Evolutionary conservation across 805 yeast species (phyloP), one percentile per base, ranked within the genome.

Genomic region (Kluyveromyces aestuarii): DNA sequence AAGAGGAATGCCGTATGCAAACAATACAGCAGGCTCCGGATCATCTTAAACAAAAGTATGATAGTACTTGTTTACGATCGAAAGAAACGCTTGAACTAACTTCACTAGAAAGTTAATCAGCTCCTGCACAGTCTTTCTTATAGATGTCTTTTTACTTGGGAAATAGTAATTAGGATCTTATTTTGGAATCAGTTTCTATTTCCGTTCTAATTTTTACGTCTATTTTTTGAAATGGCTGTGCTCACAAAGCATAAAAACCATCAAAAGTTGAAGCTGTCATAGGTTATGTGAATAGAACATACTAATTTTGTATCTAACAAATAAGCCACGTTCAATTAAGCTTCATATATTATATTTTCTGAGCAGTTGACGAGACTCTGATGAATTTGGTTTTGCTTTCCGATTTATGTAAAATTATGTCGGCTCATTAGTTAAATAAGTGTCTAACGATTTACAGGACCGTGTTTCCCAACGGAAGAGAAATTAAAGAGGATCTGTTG

Each of bases 401-500:
- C 35, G 35, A 30, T 11, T 30, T 30, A 30, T 13, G 14, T 30
- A 30, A 13, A 30, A 30, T 30, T 30, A 30, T 30, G 14, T 30
- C 35, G 35, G 14, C 35, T 10, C 35, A 30, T 30, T 30, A 30
- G 11, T 30, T 30, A 30, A 30, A 30, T 30, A 30, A 30, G 35
- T 11, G 35, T 13, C 35, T 30, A 30, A 13, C 14, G 35, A 11
- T 43, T 21, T 33, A 43, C 10, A 43, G 27, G 38, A 43, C 45
- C 14, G 45, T 33, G 21, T 43, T 53, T 55, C 40, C 57, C 51
- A 43, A 53, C 42, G 5, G 58, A 48, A 58, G 41, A 16, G 62
- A 58, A 14, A 56, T 51, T 17, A 58, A 47, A n/a, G 62, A 58
- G 9, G 60, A 55, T 37, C 55, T 52, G 46, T 50, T 59, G 48